A percentile compares a stretch with the other conserved stretches of the same genome.
Evolutionary conservation across 2,329 filamentous ascomycete species (phyloP).

Genomic region (Tetracladium maxilliforme): DNA sequence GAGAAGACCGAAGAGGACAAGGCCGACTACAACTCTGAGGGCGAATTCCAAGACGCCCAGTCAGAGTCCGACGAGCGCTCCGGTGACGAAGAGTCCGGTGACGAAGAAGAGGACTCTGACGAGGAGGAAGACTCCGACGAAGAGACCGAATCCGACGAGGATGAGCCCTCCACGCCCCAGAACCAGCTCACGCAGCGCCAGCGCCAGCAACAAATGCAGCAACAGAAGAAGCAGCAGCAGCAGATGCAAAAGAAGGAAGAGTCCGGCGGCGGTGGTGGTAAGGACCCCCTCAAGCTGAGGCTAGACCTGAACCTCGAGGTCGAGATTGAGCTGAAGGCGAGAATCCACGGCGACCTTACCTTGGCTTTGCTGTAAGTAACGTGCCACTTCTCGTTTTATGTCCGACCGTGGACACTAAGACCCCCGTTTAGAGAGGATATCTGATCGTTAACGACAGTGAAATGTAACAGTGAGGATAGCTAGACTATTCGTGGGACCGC

Average conservation of each 20-base stretch:
- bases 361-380: constrained; percentile 22
- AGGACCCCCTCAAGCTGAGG: constrained; percentile 18
- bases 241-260: constrained; percentile 15
- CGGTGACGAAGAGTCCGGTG: constrained; percentile 5
- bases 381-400: too few species aligned
- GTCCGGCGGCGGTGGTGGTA: constrained; percentile 5
- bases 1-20: constrained; percentile 5
- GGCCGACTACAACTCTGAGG: constrained; percentile 3
- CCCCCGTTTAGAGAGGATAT: too few species aligned
- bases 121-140: constrained; percentile 10
- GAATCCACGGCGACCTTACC: constrained; percentile 17
- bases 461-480: too few species aligned
- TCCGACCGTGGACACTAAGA: background rate
- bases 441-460: too few species aligned
- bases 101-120: constrained; percentile 10
- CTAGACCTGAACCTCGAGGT: constrained; percentile 22
- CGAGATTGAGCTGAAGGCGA: constrained; percentile 22
- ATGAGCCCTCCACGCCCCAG: constrained; percentile 6
- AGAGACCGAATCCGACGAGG: constrained; percentile 10
- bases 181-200: constrained; percentile 16
- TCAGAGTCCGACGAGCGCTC: background rate
- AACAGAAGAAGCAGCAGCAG: constrained; percentile 14
- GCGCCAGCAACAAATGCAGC: constrained; percentile 25
- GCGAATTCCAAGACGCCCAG: constrained; percentile 8
- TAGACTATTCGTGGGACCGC: too few species aligned